A percentile compares a stretch with the other conserved stretches of the same genome.
These are phyloP conservation scores for Citrus mangshanensis DNA, from an alignment of 345 rosid species.

Conservation along the genomic window DNA sequence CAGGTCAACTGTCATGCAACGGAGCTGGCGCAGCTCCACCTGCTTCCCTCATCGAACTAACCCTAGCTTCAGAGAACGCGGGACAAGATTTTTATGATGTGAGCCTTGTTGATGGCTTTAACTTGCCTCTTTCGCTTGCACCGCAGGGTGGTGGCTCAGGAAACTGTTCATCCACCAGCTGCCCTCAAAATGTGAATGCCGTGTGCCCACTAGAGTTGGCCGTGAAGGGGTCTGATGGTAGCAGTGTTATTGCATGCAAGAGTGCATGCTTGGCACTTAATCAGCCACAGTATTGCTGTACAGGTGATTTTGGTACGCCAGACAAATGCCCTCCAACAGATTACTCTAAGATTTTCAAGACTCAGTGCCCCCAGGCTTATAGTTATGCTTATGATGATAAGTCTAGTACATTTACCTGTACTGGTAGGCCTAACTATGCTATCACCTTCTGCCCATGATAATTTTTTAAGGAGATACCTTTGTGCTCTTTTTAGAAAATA, in stretches of 20 bases:
- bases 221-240: conserved; percentile 19
- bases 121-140: conserved; percentile 32
- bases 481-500: not conserved
- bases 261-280: conserved; percentile 39
- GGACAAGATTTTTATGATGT: conserved; percentile 42
- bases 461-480: not conserved
- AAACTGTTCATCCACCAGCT: conserved; percentile 22
- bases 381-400: conserved; percentile 51
- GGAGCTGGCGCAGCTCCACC: conserved; percentile 37
- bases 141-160: conserved; percentile 28
- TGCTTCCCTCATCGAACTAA: conserved; percentile 38
- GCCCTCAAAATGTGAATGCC: conserved; percentile 27
- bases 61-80: conserved; percentile 1
- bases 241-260: conserved; percentile 36
- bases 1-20: conserved; percentile 38
- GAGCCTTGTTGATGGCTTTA: conserved; percentile 47
- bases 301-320: conserved; percentile 23
- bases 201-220: conserved; percentile 45
- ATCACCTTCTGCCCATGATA: conserved; percentile 41
- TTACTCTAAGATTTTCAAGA: conserved; percentile 44
- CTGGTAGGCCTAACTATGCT: conserved; percentile 33
- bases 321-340: conserved; percentile 35
- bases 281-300: conserved; percentile 43
- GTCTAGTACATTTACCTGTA: conserved; percentile 38
- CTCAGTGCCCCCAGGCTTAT: conserved; percentile 55